A percentile compares a stretch with the other conserved stretches of the same genome.
Conservation (phyloP, 2,329 filamentous ascomycete species). For the Mariannaea elegans region DNA sequence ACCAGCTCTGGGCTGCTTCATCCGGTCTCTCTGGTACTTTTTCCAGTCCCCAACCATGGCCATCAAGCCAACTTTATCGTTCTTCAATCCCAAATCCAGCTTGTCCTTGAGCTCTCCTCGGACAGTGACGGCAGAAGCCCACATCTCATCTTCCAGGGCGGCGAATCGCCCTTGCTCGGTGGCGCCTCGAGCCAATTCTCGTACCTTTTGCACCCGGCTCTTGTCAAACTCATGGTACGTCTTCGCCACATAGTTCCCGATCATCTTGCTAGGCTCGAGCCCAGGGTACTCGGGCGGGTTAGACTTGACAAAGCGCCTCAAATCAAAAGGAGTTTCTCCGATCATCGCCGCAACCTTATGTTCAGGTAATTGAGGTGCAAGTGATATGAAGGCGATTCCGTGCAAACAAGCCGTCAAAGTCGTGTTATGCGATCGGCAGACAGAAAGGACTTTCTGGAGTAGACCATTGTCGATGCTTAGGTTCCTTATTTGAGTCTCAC, state of each 20-base stretch:
- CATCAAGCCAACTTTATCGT: slow-evolving; percentile 33
- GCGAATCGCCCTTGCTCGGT: neutral
- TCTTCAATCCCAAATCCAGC: slow-evolving; percentile 31
- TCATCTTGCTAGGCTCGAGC: slow-evolving; percentile 18
- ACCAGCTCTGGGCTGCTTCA: slow-evolving; percentile 27
- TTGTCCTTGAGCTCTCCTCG: slow-evolving; percentile 25
- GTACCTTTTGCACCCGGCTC: slow-evolving; percentile 1
- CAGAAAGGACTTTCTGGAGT: slow-evolving; percentile 24
- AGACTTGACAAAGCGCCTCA: slow-evolving; percentile 32
- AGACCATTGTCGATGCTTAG: slow-evolving; percentile 15
- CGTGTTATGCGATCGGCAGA: slow-evolving; percentile 35
- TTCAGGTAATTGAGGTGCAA: slow-evolving; percentile 23
- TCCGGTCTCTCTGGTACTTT: slow-evolving; percentile 7
- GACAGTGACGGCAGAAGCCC: slow-evolving; percentile 28
- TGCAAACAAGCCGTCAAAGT: slow-evolving; percentile 39
- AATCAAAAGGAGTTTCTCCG: slow-evolving; percentile 29
- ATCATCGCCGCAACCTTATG: slow-evolving; percentile 14
- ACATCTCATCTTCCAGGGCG: slow-evolving; percentile 29
- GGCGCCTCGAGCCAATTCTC: neutral
- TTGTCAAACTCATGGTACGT: slow-evolving; percentile 11
- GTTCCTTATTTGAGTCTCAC: slow-evolving; percentile 22
- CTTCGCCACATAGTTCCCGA: slow-evolving; percentile 28
- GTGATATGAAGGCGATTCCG: slow-evolving; percentile 25
- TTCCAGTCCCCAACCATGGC: slow-evolving; percentile 33
- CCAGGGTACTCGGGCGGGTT: neutral